Percentiles rank a stretch among this genome's conserved stretches.
Conservation (phyloP, 331 rosid genomes). For the Arachis monticola region DNA sequence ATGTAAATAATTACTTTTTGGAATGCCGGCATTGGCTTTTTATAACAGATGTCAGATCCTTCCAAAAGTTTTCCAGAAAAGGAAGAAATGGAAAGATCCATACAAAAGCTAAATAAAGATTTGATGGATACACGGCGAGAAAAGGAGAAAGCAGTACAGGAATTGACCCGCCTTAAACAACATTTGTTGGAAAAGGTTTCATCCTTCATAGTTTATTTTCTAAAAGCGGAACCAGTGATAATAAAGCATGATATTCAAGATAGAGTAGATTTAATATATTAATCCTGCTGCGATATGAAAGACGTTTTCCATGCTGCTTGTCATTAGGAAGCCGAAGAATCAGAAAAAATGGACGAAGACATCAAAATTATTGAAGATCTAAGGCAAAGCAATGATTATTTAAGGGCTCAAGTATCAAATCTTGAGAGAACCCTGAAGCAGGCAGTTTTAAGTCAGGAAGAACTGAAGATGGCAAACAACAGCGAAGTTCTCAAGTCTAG, state of each 20-base stretch:
- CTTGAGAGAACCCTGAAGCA: slow-evolving; percentile 77
- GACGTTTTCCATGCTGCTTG: slow-evolving; percentile 34
- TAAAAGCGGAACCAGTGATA: not conserved
- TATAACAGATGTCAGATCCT: slow-evolving; percentile 51
- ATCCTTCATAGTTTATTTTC: slow-evolving; percentile 9
- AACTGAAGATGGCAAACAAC: slow-evolving; percentile 55
- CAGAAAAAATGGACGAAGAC: slow-evolving; percentile 94
- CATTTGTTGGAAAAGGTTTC: slow-evolving; percentile 86
- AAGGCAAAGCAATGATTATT: slow-evolving; percentile 58
- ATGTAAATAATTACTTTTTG: slow-evolving; percentile 20
- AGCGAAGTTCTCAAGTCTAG: slow-evolving; percentile 61
- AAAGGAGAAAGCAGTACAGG: slow-evolving; percentile 77
- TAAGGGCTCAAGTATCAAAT: slow-evolving; percentile 59
- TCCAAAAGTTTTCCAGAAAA: slow-evolving; percentile 62
- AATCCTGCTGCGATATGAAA: slow-evolving; percentile 18
- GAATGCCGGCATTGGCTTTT: slow-evolving; percentile 17
- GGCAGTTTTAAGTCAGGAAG: slow-evolving; percentile 69
- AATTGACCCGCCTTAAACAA: slow-evolving; percentile 88
- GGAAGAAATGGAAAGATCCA: slow-evolving; percentile 73
- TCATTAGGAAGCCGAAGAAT: slow-evolving; percentile 81
- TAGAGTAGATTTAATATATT: slow-evolving; percentile 24
- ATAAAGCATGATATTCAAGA: slow-evolving; percentile 13
- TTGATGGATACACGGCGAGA: slow-evolving; percentile 61
- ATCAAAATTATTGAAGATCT: slow-evolving; percentile 77
- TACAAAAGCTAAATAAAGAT: slow-evolving; percentile 60